These are phyloP conservation scores for Glomus cerebriforme DNA, from an alignment of 192 early-diverging fungal species.

Conservation along the genomic window DNA sequence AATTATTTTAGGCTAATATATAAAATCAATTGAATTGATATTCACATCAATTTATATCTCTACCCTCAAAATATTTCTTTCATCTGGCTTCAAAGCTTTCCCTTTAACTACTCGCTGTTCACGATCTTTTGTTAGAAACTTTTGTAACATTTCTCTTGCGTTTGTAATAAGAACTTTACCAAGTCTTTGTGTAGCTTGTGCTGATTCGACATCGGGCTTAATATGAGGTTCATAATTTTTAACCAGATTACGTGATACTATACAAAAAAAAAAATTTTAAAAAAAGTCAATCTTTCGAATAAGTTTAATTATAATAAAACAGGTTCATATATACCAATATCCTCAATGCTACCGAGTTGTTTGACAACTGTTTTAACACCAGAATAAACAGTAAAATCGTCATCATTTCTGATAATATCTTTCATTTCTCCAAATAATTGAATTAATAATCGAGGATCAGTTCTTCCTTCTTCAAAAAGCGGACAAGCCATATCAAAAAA, in stretches of 20 bases:
- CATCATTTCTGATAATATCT: slow-evolving; percentile 33
- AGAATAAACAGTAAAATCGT: slow-evolving; percentile 42
- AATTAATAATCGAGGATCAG: slow-evolving; percentile 62
- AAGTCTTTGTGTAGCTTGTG: slow-evolving; percentile 41
- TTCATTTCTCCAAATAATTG: slow-evolving; percentile 50
- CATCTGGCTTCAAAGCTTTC: slow-evolving; percentile 7
- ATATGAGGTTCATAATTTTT: slow-evolving; percentile 43
- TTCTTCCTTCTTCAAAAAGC: slow-evolving; percentile 61
- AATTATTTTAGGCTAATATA: not conserved
- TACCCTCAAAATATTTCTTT: slow-evolving; percentile 26
- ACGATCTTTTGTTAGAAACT: slow-evolving; percentile 53
- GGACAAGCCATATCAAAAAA: slow-evolving; percentile 68
- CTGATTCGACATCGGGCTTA: slow-evolving; percentile 49
- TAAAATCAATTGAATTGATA: not conserved
- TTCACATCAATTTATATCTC: not conserved
- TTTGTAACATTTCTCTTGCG: slow-evolving; percentile 58
- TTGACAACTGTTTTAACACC: slow-evolving; percentile 41
- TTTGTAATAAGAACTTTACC: slow-evolving; percentile 53
- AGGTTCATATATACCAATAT: slow-evolving; percentile 47
- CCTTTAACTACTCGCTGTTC: slow-evolving; percentile 5
- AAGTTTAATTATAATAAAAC: slow-evolving; percentile 13
- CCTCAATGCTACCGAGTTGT: slow-evolving; percentile 43
- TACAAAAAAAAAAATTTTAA: not conserved
- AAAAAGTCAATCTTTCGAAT: not conserved
- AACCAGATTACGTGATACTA: slow-evolving; percentile 38